Conservation (phyloP, 805 yeast genomes). For the Nakazawaea ernobii region DNA sequence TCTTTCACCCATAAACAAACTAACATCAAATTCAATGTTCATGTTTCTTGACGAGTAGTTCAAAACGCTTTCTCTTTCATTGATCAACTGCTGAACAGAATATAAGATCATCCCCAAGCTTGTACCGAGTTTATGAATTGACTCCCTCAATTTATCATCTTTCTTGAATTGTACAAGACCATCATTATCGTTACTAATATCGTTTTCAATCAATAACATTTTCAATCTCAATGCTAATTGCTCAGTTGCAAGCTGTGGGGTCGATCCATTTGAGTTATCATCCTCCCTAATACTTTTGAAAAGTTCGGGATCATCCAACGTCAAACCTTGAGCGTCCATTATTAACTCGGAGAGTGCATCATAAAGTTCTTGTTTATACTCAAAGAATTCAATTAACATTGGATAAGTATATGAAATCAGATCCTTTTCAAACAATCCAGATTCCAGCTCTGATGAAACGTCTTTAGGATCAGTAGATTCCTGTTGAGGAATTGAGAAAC, state of each 20-base stretch:
- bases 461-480: not conserved
- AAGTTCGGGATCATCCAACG: constrained; percentile 70
- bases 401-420: constrained; percentile 34
- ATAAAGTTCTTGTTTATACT: constrained; percentile 68
- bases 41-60: constrained; percentile 74
- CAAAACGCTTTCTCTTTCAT: constrained; percentile 63
- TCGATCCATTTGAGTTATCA: constrained; percentile 36
- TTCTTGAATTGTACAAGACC: constrained; percentile 26
- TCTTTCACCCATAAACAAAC: constrained; percentile 43
- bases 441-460: not conserved
- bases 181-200: constrained; percentile 32
- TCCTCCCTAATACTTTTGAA: constrained; percentile 61
- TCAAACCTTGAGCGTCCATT: constrained; percentile 63
- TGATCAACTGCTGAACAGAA: constrained; percentile 53
- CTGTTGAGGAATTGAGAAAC: not conserved
- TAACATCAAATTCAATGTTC: constrained; percentile 66
- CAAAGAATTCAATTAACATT: constrained; percentile 62
- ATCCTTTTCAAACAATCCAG: constrained; percentile 11
- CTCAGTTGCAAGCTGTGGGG: constrained; percentile 36
- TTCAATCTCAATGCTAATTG: constrained; percentile 44
- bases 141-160: constrained; percentile 33
- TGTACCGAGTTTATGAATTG: constrained; percentile 30
- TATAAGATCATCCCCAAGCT: constrained; percentile 29
- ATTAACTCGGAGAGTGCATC: constrained; percentile 51
- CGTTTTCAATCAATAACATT: constrained; percentile 39